Evolutionary conservation across 129 eudicot species (phyloP), one percentile per base, ranked within the genome.

Genomic region (Silybum marianum): DNA sequence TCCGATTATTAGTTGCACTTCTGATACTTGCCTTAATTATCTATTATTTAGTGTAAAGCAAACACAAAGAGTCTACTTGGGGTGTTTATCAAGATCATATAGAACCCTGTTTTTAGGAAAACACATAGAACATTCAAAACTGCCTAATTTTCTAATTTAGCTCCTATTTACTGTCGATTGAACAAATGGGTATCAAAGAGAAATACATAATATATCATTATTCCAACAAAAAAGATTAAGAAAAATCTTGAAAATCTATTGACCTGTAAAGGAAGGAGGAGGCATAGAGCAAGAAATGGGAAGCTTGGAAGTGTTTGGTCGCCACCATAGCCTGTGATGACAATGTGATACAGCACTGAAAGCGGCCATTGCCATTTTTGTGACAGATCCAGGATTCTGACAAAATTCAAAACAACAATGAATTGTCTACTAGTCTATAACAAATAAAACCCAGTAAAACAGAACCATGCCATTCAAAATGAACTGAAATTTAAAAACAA

Each of bases 281-380:
- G 86, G 83, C 86, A 72, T 83, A 83, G 68, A 78, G 40, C 83
- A 83, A 30, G 86, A 83, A 72, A 83, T 75, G 0, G 83, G 86
- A 78, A 83, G 86, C 82, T 83, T 83, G 13, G 86, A 83, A 72
- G 83, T 78, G 62, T 78, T 83, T 22, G 86, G 86, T 32, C 77
- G 83, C 83, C 78, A 83, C 83, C 75, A 78, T 16, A 63, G 83
- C 74, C 79, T 78, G 74, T 83, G 86, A 78, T 78, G 86, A 62
- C 86, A 83, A 72, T 72, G 75, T 32, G 79, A 78, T 83, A 78
- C 71, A 32, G 63, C 83, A 83, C 63, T 83, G 86, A 78, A 78
- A 28, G 83, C 11, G 39, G 79, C 62, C 86, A 83, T 83, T 78
- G 83, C 86, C 86, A 83, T 83, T 62, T 72, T 82, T 78, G 42